Evolutionary conservation across 176 grass and related monocot genomes (phyloP).

Genomic region (Dactylis glomerata): DNA sequence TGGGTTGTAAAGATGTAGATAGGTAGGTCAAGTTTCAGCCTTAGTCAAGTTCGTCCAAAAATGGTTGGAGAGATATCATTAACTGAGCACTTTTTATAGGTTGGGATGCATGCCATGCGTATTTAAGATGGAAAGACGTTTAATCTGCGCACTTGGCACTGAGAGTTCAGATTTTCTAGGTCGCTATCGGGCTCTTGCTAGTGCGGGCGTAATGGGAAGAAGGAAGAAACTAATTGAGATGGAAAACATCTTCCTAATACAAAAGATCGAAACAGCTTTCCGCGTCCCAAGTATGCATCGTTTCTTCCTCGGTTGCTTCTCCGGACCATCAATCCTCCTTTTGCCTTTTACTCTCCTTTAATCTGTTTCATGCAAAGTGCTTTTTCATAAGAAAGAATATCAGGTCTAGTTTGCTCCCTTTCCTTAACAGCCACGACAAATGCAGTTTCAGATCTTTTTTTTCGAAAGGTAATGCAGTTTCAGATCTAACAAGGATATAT

Average conservation of each 20-base stretch:
- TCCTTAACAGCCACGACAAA: constrained; percentile 31
- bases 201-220: constrained; percentile 33
- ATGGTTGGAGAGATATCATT: constrained; percentile 41
- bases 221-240: constrained; percentile 10
- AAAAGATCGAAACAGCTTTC: constrained; percentile 34
- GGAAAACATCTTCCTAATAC: constrained; percentile 23
- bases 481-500: neutral
- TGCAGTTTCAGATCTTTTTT: neutral
- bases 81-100: constrained; percentile 19
- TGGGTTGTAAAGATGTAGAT: constrained; percentile 31
- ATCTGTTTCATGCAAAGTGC: constrained; percentile 24
- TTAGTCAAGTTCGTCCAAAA: constrained; percentile 20
- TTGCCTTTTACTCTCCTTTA: neutral
- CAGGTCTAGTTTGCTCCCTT: constrained; percentile 13
- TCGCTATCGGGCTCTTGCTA: constrained; percentile 29
- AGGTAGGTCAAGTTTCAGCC: constrained; percentile 29
- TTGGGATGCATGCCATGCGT: constrained; percentile 25
- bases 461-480: too few species aligned
- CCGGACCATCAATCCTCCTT: neutral
- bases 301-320: constrained; percentile 16
- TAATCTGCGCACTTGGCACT: constrained; percentile 1
- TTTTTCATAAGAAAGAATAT: constrained; percentile 20
- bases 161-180: constrained; percentile 24
- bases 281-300: constrained; percentile 33
- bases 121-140: constrained; percentile 37